These are phyloP conservation scores for Crithidia fasciculata DNA, from an alignment of 208 protist genomes.

Conservation along the genomic window DNA sequence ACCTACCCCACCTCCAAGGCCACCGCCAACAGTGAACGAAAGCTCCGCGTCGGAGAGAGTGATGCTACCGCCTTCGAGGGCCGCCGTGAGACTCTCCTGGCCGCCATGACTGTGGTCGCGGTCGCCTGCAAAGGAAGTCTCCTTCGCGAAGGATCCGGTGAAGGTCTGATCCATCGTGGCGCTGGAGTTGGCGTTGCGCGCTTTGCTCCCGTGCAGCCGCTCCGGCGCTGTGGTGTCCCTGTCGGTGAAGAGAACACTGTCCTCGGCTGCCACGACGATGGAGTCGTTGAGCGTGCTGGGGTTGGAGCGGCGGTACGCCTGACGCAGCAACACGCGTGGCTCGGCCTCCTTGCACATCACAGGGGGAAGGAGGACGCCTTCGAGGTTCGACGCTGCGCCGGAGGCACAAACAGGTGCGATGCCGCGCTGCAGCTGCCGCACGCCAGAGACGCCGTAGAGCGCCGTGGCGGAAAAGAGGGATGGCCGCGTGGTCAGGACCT, in stretches of 20 bases:
- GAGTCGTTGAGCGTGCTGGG: conserved; percentile 27
- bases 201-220: neutral
- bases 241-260: conserved; percentile 34
- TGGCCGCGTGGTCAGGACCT: conserved; percentile 41
- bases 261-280: conserved; percentile 16
- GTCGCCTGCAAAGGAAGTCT: conserved; percentile 8
- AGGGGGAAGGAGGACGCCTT: conserved; percentile 74
- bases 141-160: conserved; percentile 15
- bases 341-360: conserved; percentile 65
- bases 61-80: conserved; percentile 7
- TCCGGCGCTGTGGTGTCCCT: conserved; percentile 22
- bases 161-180: neutral
- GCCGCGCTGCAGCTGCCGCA: conserved; percentile 58
- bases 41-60: conserved; percentile 13
- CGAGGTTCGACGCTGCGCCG: conserved; percentile 57
- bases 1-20: neutral
- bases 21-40: conserved; percentile 6
- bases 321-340: conserved; percentile 33
- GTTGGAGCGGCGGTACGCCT: conserved; percentile 5
- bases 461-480: conserved; percentile 68
- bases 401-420: conserved; percentile 49
- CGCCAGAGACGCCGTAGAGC: conserved; percentile 60
- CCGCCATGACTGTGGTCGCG: conserved; percentile 5
- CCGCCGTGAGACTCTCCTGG: conserved; percentile 7
- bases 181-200: conserved; percentile 2